Evolutionary conservation across 2,329 filamentous ascomycete species (phyloP).

Genomic region (Chaetomium globosum): DNA sequence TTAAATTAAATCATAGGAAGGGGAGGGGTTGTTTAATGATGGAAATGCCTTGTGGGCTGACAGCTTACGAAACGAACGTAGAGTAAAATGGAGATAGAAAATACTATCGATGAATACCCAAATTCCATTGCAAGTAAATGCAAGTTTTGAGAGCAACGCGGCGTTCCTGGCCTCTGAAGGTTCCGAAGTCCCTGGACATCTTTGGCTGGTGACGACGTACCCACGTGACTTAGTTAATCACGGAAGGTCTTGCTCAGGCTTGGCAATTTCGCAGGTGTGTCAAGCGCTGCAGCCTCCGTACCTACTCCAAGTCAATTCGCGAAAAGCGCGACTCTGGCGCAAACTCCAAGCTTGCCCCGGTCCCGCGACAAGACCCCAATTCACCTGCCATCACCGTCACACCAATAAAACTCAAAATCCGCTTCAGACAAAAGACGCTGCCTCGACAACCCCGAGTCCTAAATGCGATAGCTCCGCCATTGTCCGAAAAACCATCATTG

Average conservation of each 20-base stretch:
- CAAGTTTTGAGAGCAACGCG: background rate
- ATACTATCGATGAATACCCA: constrained; percentile 9
- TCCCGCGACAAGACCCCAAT: constrained; percentile 19
- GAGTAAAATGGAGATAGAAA: constrained; percentile 24
- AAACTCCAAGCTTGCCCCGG: constrained; percentile 17
- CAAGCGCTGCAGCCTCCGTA: background rate
- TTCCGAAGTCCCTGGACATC: background rate
- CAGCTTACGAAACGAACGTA: constrained; percentile 13
- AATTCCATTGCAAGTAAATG: background rate
- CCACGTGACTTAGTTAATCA: constrained; percentile 27
- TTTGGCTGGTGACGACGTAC: background rate
- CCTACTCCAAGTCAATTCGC: constrained; percentile 23
- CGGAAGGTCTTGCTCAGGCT: no score
- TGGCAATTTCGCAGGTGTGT: background rate
- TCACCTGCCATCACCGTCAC: constrained; percentile 1
- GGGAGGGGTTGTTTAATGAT: constrained; percentile 21
- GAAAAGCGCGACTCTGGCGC: constrained; percentile 30
- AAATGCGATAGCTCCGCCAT: background rate
- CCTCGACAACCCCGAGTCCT: background rate
- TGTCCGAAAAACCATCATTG: background rate
- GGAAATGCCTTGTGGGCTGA: constrained; percentile 7
- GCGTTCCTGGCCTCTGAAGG: background rate
- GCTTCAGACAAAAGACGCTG: background rate
- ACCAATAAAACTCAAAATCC: background rate
- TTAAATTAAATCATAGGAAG: constrained; percentile 57